phyloP scores from a whole-genome alignment of 1,284 basidiomycete genomes.

The Ganoderma meredithae region DNA sequence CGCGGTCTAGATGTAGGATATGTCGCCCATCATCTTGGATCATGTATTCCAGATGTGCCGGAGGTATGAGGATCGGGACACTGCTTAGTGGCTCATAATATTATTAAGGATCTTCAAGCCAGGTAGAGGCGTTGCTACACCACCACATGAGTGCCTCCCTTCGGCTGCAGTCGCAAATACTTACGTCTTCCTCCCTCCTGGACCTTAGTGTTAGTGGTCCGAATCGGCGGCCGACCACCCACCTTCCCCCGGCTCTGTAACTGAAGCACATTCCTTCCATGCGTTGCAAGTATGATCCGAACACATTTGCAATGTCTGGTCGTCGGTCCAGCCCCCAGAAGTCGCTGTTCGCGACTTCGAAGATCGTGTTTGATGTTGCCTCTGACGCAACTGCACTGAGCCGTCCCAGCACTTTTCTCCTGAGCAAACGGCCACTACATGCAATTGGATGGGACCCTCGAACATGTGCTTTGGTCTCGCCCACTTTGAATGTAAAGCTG shows the following conservation, averaged over 20 bases:
- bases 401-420: no score
- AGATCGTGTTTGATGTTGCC: no score
- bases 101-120: constrained; percentile 1
- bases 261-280: not conserved
- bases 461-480: no score
- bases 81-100: not conserved
- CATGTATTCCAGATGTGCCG: not conserved
- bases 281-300: not conserved
- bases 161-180: not conserved
- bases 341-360: no score
- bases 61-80: not conserved
- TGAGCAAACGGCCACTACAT: no score
- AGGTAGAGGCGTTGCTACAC: not conserved
- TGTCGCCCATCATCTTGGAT: constrained; percentile 8
- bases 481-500: not conserved
- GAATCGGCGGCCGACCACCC: not conserved
- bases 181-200: not conserved
- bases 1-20: constrained; percentile 24
- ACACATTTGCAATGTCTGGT: not conserved
- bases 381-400: no score
- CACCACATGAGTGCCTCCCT: not conserved
- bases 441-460: no score
- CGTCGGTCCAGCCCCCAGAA: no score
- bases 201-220: not conserved
- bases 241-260: not conserved